These are phyloP conservation scores for Nitzschia sp. DNA, from an alignment of 108 stramenopile genomes.

Conservation along the genomic window DNA sequence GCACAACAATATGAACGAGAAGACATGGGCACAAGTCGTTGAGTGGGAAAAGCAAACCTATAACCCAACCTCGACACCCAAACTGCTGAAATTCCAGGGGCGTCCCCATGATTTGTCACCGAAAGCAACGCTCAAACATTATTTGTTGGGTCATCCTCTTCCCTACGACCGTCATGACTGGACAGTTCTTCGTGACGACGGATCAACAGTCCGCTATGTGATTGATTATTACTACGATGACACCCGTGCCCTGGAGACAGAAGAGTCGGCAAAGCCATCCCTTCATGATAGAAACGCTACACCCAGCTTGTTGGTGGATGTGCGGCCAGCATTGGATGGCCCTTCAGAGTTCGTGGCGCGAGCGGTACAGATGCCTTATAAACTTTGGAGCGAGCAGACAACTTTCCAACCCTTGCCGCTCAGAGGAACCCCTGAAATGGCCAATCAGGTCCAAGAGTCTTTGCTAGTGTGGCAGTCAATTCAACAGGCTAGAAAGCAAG, in stretches of 20 bases:
- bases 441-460: constrained; percentile 72
- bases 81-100: constrained; percentile 90
- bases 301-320: constrained; percentile 91
- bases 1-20: constrained; percentile 99
- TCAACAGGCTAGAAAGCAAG: constrained; percentile 49
- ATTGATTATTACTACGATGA: constrained; percentile 99
- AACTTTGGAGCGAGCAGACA: constrained; percentile 38
- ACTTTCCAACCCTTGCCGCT: constrained; percentile 66
- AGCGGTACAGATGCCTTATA: constrained; percentile 80
- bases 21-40: constrained; percentile 91
- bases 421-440: constrained; percentile 54
- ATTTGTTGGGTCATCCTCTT: constrained; percentile 87
- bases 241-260: constrained; percentile 43
- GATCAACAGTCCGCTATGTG: constrained; percentile 88
- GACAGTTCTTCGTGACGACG: constrained; percentile 75
- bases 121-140: constrained; percentile 88
- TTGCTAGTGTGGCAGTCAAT: constrained; percentile 78
- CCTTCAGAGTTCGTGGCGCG: constrained; percentile 63
- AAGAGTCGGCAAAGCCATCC: constrained; percentile 52
- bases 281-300: constrained; percentile 58
- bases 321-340: constrained; percentile 93
- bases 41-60: constrained; percentile 88
- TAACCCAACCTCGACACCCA: constrained; percentile 44
- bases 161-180: constrained; percentile 99
- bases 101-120: constrained; percentile 92